Evolutionary conservation across 2,329 filamentous ascomycete genomes (phyloP), one percentile per base, ranked within the genome.

Genomic region (Talaromyces verruculosus): DNA sequence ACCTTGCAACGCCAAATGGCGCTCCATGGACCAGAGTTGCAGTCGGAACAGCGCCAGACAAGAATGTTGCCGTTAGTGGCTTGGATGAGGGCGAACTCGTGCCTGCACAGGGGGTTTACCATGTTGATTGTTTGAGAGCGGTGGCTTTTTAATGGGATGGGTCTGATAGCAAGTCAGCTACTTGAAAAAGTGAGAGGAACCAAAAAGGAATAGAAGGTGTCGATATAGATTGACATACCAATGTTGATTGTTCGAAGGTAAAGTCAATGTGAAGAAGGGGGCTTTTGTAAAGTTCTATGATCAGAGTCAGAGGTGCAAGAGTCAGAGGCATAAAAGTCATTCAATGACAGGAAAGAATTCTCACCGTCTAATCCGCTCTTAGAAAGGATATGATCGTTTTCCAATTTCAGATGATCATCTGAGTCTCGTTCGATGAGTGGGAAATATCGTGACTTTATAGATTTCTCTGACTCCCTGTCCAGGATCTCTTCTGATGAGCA

Each of bases 1-100:
- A 77, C 72, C 71, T 80, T 80, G 74, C 78, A 80, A 28, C 74
- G 77, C 78, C 78, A 80, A 68, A 80, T 79, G 28, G 78, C 78
- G 51, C 77, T 70, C 64, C 76, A 79, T 41, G 78, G 78, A 25
- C 78, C 78, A 47, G 74, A 73, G 69, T 78, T 79, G 72, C 78
- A 80, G 68, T 78, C 75, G 4, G 76, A 79, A 69, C 78, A 80
- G n/a, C 76, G 75, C 78, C 78, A 80, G 60, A 76, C 77, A 63
- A 80, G 71, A 66, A 80, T 79, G 63, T 78, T 80, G 53, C 78
- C 78, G 67, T 80, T 79, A 55, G 76, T 77, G 11, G 75, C 72
- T 68, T 80, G 78, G 41, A 79, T 70, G 63, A 80, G 78, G 63
- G 72, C 73, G 65, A 79, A 79, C 41, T 71, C 67, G 65, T 80